Evolutionary conservation across 2,329 filamentous ascomycete species (phyloP).

Genomic region (Colletotrichum tabaci): DNA sequence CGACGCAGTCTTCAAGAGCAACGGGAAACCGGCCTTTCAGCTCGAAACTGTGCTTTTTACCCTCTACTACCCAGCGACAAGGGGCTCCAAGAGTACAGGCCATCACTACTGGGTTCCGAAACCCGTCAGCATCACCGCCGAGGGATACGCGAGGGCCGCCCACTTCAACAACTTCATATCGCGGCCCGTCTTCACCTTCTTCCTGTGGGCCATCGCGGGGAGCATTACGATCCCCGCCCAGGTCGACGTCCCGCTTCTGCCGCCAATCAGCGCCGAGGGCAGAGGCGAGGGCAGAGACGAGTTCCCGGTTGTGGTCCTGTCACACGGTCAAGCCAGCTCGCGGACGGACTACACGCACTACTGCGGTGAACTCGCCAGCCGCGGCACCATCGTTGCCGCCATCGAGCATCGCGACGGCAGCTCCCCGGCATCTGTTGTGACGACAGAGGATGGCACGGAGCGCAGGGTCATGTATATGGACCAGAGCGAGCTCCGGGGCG

Average conservation of each 20-base stretch:
- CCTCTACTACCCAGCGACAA: conserved; percentile 62
- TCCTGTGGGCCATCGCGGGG: conserved; percentile 59
- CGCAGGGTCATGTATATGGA: conserved; percentile 27
- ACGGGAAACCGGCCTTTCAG: conserved; percentile 58
- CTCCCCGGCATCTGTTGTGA: conserved; percentile 61
- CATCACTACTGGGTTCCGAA: conserved; percentile 61
- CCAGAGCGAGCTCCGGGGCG: conserved; percentile 16
- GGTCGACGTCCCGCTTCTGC: conserved; percentile 60
- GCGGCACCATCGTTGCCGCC: conserved; percentile 64
- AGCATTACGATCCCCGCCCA: conserved; percentile 62
- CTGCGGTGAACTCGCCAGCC: conserved; percentile 64
- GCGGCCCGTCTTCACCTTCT: conserved; percentile 59
- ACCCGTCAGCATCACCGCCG: conserved; percentile 60
- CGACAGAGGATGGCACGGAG: neutral
- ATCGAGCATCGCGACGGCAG: conserved; percentile 69
- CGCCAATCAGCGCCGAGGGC: conserved; percentile 43
- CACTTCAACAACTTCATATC: conserved; percentile 60
- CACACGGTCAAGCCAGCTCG: conserved; percentile 66
- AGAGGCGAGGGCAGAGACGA: conserved; percentile 44
- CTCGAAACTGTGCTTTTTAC: conserved; percentile 65
- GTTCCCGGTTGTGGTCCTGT: conserved; percentile 65
- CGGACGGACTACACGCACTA: conserved; percentile 68
- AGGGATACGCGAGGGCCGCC: conserved; percentile 63
- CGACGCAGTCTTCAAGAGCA: conserved; percentile 52
- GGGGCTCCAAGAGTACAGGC: conserved; percentile 46